phyloP scores from a whole-genome alignment of 2,329 filamentous ascomycete genomes.

The Venturia pyrina region DNA sequence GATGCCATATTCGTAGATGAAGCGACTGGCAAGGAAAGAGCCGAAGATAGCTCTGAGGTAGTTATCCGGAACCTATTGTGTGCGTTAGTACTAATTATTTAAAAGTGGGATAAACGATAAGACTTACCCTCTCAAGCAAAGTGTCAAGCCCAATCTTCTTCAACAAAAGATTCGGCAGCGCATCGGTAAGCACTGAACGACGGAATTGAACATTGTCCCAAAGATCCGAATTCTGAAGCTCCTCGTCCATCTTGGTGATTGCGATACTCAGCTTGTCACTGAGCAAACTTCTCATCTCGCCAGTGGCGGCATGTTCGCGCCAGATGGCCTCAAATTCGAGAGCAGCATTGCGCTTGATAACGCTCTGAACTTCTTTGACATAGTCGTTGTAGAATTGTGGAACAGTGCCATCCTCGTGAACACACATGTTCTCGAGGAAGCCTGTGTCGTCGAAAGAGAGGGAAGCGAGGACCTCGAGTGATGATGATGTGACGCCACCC shows the following conservation, averaged over 20 bases:
- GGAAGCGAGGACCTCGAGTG: conserved; percentile 87
- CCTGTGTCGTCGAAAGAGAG: conserved; percentile 85
- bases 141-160: conserved; percentile 86
- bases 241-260: conserved; percentile 94
- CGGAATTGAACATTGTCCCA: conserved; percentile 79
- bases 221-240: conserved; percentile 84
- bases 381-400: conserved; percentile 91
- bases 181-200: conserved; percentile 68
- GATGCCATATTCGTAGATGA: conserved; percentile 92
- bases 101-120: background rate
- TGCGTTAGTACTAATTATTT: conserved; percentile 16
- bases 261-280: conserved; percentile 84
- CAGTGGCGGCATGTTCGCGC: conserved; percentile 80
- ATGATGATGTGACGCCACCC: conserved; percentile 94
- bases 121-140: conserved; percentile 65
- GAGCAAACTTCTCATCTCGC: conserved; percentile 69
- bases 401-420: conserved; percentile 62
- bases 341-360: conserved; percentile 80
- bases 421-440: conserved; percentile 92
- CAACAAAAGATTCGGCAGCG: conserved; percentile 72
- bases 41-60: conserved; percentile 95
- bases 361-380: conserved; percentile 81
- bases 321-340: conserved; percentile 98
- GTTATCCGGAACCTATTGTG: conserved; percentile 62
- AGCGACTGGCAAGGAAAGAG: conserved; percentile 86